Conservation (phyloP, 1,284 basidiomycete genomes). For the Ceratobasidium sp. region DNA sequence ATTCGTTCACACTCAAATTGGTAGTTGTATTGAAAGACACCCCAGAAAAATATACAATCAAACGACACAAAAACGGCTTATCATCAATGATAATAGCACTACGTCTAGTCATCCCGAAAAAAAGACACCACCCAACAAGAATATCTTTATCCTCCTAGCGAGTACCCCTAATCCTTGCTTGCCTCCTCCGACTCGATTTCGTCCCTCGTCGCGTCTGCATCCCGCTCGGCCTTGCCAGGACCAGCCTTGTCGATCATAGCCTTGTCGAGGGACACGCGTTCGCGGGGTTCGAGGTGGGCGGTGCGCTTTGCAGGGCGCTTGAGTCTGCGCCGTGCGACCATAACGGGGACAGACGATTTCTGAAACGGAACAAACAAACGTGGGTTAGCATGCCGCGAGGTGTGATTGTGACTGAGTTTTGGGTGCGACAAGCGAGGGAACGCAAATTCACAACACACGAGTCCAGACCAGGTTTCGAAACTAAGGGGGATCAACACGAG, state of each 20-base stretch:
- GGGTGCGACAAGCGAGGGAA: background rate
- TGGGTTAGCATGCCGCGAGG: slow-evolving; percentile 6
- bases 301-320: slow-evolving; percentile 74
- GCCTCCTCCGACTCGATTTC: slow-evolving; percentile 72
- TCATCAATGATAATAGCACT: background rate
- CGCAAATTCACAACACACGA: background rate
- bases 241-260: slow-evolving; percentile 84
- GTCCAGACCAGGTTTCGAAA: background rate
- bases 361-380: slow-evolving; percentile 53
- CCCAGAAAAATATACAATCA: background rate
- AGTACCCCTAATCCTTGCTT: background rate
- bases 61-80: background rate
- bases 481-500: too few relatives aligned
- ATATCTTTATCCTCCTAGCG: background rate
- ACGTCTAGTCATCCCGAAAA: background rate
- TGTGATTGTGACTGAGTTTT: slow-evolving; percentile 21
- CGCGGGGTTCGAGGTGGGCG: slow-evolving; percentile 72
- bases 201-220: slow-evolving; percentile 75
- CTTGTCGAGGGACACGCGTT: slow-evolving; percentile 85
- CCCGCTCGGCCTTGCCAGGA: slow-evolving; percentile 71
- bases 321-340: slow-evolving; percentile 87
- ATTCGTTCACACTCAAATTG: background rate
- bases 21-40: background rate
- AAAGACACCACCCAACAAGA: background rate
- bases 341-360: slow-evolving; percentile 90